A percentile compares a stretch with the other conserved stretches of the same genome.
phyloP scores from a whole-genome alignment of 306 rosid genomes.

The Cucurbita moschata region DNA sequence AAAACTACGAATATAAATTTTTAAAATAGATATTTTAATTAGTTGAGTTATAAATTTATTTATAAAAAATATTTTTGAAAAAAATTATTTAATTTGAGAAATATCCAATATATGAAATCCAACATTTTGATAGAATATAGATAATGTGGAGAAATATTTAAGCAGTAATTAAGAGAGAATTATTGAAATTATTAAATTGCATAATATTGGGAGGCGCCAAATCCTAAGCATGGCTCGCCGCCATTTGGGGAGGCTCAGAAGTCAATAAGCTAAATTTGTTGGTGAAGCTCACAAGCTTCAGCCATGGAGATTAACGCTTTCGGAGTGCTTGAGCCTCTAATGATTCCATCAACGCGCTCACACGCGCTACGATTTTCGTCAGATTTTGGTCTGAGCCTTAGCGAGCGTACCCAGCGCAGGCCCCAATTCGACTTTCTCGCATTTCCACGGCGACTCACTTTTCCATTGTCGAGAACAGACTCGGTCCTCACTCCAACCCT shows the following conservation, averaged over 20 bases:
- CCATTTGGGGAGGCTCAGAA: background rate
- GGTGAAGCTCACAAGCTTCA: background rate
- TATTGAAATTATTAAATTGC: too few species aligned
- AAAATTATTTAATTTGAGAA: too few species aligned
- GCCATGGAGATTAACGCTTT: conserved; percentile 3
- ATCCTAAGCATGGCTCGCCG: background rate
- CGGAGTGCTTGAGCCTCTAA: background rate
- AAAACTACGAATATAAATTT: too few species aligned
- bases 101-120: too few species aligned
- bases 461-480: background rate
- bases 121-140: too few species aligned
- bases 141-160: too few species aligned
- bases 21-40: too few species aligned
- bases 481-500: background rate
- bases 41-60: too few species aligned
- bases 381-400: background rate
- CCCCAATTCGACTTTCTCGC: conserved; percentile 1
- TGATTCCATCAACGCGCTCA: background rate
- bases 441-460: background rate
- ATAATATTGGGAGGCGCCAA: too few species aligned
- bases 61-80: too few species aligned
- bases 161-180: too few species aligned
- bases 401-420: background rate
- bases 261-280: background rate
- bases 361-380: background rate